phyloP scores from a whole-genome alignment of 352 stramenopile species.

The Heterotrichella gracilis region DNA sequence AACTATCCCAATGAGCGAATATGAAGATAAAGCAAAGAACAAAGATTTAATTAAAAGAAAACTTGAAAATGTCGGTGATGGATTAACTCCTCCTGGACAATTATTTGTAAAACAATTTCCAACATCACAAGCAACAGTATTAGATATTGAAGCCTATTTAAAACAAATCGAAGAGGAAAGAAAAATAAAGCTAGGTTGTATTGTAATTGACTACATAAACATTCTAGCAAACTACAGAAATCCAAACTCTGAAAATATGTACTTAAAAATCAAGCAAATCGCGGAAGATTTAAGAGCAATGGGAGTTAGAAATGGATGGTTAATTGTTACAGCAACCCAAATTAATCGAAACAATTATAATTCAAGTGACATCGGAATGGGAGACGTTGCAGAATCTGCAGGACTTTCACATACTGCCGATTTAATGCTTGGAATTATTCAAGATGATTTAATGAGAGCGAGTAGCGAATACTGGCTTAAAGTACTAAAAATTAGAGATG shows the following conservation, averaged over 20 bases:
- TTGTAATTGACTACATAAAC: neutral
- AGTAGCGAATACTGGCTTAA: neutral
- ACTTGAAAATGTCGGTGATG: neutral
- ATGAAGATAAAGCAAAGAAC: neutral
- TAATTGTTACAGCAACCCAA: neutral
- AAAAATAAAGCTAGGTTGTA: neutral
- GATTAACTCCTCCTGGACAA: neutral
- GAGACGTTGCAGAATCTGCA: neutral
- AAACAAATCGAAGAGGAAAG: neutral
- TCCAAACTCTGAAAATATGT: neutral
- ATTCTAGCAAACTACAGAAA: neutral
- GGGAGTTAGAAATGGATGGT: neutral
- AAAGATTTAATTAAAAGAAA: neutral
- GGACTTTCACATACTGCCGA: neutral
- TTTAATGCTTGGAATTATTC: slow-evolving; percentile 7
- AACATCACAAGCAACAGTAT: neutral
- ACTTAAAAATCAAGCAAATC: neutral
- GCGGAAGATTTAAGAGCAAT: neutral
- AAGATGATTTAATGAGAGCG: neutral
- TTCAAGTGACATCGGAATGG: neutral
- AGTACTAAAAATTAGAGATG: neutral
- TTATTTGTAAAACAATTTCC: slow-evolving; percentile 10
- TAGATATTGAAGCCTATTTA: neutral
- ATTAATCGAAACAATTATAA: neutral
- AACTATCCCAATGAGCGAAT: neutral